Evolutionary conservation across 495 filamentous ascomycete species (phyloP).

Genomic region (Trichoderma erinaceum): DNA sequence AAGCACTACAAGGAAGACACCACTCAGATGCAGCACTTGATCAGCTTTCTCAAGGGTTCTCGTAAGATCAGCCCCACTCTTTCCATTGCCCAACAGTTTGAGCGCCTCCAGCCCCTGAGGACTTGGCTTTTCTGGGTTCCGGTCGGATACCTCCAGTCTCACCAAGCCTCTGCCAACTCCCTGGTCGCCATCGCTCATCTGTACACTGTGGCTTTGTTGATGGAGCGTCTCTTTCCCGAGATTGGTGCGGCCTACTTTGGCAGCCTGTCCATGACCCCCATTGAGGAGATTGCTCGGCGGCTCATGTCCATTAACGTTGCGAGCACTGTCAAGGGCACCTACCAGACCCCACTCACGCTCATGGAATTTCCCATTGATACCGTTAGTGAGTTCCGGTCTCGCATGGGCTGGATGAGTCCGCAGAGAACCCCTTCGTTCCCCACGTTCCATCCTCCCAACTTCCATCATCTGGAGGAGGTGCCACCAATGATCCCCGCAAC

Average conservation of each 20-base stretch:
- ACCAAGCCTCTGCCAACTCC: slow-evolving; percentile 53
- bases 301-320: slow-evolving; percentile 45
- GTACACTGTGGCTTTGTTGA: slow-evolving; percentile 75
- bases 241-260: slow-evolving; percentile 83
- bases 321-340: slow-evolving; percentile 36
- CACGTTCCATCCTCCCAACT: slow-evolving; percentile 42
- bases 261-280: slow-evolving; percentile 63
- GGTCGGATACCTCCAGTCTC: slow-evolving; percentile 56
- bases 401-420: slow-evolving; percentile 57
- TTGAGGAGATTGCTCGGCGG: slow-evolving; percentile 69
- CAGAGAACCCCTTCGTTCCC: slow-evolving; percentile 48
- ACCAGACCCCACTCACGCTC: slow-evolving; percentile 46
- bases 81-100: slow-evolving; percentile 75
- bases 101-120: slow-evolving; percentile 75
- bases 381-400: slow-evolving; percentile 51
- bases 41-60: slow-evolving; percentile 73
- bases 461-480: slow-evolving; percentile 37
- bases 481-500: slow-evolving; percentile 33
- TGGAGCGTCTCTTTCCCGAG: slow-evolving; percentile 89
- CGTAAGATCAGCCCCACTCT: slow-evolving; percentile 66
- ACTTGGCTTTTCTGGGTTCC: slow-evolving; percentile 96
- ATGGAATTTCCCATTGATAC: slow-evolving; percentile 61
- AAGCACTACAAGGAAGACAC: slow-evolving; percentile 67
- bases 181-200: slow-evolving; percentile 85
- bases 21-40: slow-evolving; percentile 68